phyloP scores from a whole-genome alignment of 306 rosid genomes.

The Quercus parvula region DNA sequence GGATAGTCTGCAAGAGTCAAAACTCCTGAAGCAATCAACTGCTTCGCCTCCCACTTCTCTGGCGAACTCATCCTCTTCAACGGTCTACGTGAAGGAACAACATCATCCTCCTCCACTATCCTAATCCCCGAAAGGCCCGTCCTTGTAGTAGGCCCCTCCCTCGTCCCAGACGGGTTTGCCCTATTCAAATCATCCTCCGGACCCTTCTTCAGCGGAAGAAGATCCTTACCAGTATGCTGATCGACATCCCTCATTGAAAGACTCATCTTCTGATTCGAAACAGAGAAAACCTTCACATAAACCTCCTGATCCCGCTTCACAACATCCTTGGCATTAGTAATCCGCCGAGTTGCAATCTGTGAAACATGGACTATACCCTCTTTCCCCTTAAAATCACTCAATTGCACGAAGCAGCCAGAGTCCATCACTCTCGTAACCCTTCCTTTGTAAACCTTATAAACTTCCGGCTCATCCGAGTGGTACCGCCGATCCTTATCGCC shows the following conservation, averaged over 20 bases:
- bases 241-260: conserved; percentile 89
- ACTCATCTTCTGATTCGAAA: conserved; percentile 81
- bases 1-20: no score
- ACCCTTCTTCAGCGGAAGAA: conserved; percentile 71
- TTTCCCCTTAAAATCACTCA: conserved; percentile 69
- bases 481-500: conserved; percentile 29
- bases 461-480: conserved; percentile 50
- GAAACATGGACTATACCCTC: conserved; percentile 91
- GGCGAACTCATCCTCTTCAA: conserved; percentile 94
- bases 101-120: conserved; percentile 67
- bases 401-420: conserved; percentile 77
- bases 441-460: conserved; percentile 72
- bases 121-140: conserved; percentile 83
- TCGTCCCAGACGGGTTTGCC: conserved; percentile 57
- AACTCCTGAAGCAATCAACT: no score
- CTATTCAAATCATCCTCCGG: conserved; percentile 47
- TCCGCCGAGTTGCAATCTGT: conserved; percentile 74
- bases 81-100: conserved; percentile 63
- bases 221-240: conserved; percentile 72
- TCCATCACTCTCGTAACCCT: conserved; percentile 84
- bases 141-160: conserved; percentile 63
- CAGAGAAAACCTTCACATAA: conserved; percentile 68
- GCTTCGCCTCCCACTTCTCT: conserved; percentile 70
- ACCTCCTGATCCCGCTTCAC: conserved; percentile 84
- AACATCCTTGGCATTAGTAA: conserved; percentile 74